Base-by-base conservation (phyloP, 148 eudicot genomes). In the Selenicereus undatus region DNA sequence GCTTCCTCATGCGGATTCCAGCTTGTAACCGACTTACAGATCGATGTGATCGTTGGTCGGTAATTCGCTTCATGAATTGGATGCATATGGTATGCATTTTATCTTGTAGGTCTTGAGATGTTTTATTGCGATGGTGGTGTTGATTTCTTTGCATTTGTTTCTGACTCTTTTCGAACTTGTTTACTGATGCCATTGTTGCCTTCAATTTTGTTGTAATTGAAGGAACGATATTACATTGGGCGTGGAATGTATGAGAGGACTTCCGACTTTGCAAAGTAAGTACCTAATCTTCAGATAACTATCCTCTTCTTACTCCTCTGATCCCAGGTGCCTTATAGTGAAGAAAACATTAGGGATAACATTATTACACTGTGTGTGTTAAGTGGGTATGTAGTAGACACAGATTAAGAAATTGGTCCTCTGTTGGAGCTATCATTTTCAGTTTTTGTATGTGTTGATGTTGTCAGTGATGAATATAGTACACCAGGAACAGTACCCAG, bases 211-310 rank as follows among this genome's bases (percentile, higher is more conserved):
- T 76, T 56, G 36, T 81, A 45, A 18, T 35, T 83, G 27, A 79
- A 96, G 99, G 99, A 96, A 86, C 98, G 93, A 45, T 89, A 92
- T 79, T 96, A 92, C 88, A 97, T 96, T 81, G 99, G 99, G 45
- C 98, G 99, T 75, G 98, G 99, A 89, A 90, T 96, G 98, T 96
- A 96, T 79, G 99, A 96, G 89, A 87, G 89, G 83, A 91, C 99
- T 27, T 81, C 88, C 30, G 96, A 92, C 76, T 93, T 89, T 81
- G 76, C 86, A 50, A 96, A 89, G 99, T 93, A 90, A 81, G 80
- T 45, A 21, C 65, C 24, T 60, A 3, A 60, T 60, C 65, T 60
- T 60, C 65, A 60, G n/a, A 60, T 60, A 60, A 17, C 3, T 7
- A 22, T n/a, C 65, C n/a, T 60, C 70, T 74, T 66, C 76, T 82